Evolutionary conservation across 805 yeast genomes (phyloP), one percentile per base, ranked within the genome.

Genomic region (Komagataella mondaviorum): DNA sequence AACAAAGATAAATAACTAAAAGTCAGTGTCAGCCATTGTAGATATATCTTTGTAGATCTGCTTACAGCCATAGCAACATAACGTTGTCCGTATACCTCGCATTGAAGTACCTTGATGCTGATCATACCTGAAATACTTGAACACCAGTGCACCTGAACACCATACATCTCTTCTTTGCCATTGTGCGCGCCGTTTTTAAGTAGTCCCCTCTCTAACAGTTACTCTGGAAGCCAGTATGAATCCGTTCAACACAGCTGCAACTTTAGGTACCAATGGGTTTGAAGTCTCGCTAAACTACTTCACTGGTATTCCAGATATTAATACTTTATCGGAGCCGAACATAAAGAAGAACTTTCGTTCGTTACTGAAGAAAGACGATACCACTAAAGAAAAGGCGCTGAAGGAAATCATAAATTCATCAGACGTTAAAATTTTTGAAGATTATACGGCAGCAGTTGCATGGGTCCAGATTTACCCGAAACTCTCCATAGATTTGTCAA

Each of bases 401-500:
- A 61, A 56, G 5, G 95, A 85, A 46, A 61, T 84, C 30, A 58
- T 71, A 2, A 53, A 55, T 1, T 58, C 63, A 2, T 55, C 56
- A 36, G 59, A 60, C 16, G 49, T 70, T 14, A 17, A 12, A 14
- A 44, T 44, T 14, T 44, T 44, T 18, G 60, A 71, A n/a, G 82
- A 83, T 55, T 85, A 81, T 51, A 58, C 77, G 23, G 73, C 76
- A 17, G 63, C 75, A n/a, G 73, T 71, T 50, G 75, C 81, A 44
- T 87, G 88, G 95, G 72, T 87, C 48, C 96, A 88, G 63, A 56
- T 88, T 18, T 91, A 87, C 59, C 84, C 96, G 0, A 87, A 88
- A 59, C 67, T 90, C 24, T 74, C 93, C 1, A 71, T 84, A 5
- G 93, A 86, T 54, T 78, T 77, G 51, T 80, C 90, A 2, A 78